Evolutionary conservation across 805 yeast genomes (phyloP), one percentile per base, ranked within the genome.

Genomic region (Candida endomychidarum): DNA sequence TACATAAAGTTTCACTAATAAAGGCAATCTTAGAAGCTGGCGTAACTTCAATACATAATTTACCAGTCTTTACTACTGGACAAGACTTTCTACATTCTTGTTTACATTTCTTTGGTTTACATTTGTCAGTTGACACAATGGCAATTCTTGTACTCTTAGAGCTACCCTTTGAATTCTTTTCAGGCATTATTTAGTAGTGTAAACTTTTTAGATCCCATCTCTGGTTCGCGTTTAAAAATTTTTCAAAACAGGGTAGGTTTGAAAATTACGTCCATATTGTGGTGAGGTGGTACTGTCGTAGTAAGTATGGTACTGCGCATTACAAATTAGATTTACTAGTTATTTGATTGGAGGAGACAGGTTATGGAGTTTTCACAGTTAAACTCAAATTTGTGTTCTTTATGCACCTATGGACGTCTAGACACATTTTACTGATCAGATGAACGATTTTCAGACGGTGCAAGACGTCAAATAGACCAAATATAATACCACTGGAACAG

Each of bases 1-100:
- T 91, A 77, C 99, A 93, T 60, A 93, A 72, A 27, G 72, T 86
- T 63, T 93, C 99, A 12, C 96, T 86, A 43, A 93, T 87, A 63
- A 90, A 93, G 11, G 98, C 96, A 58, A 93, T 87, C 60, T 93
- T 93, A 46, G 86, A 80, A 15, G 82, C 77, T 47, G 98, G 96
- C 0, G 86, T 69, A 34, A 93, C 99, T 67, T 93, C 99, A 57
- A 93, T 93, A 82, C 99, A 93, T 47, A 90, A 77, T 63, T 90
- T 93, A 43, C 99, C 99, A 1, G 99, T 91, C 63, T 93, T 85
- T 43, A 93, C 98, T 28, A 93, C 99, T 3, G 99, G 99, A 77
- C 99, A 93, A 19, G 95, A 75, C 60, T 89, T 89, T 61, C 89
- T 81, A 75, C 99, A 93, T 68, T 93, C 99, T 69, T 93, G 99